phyloP scores from a whole-genome alignment of 805 yeast genomes.

The Candida loeiensis region DNA sequence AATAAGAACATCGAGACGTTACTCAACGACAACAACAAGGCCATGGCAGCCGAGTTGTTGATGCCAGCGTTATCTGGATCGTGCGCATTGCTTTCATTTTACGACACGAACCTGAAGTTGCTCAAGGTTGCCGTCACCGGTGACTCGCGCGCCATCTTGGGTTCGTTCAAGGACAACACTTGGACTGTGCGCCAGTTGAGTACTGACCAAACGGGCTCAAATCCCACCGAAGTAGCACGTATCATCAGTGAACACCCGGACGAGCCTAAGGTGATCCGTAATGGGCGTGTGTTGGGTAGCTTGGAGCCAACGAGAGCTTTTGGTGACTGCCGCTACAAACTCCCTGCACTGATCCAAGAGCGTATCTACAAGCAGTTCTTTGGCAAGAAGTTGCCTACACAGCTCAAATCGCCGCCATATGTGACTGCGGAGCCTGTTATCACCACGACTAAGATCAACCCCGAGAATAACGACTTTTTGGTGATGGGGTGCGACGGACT shows the following conservation, averaged over 20 bases:
- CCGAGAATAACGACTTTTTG: slow-evolving; percentile 73
- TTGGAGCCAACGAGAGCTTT: slow-evolving; percentile 95
- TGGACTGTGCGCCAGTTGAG: slow-evolving; percentile 90
- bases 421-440: slow-evolving; percentile 96
- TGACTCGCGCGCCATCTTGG: slow-evolving; percentile 89
- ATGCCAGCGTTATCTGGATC: slow-evolving; percentile 96
- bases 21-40: slow-evolving; percentile 62
- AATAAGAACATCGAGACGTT: slow-evolving; percentile 67
- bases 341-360: slow-evolving; percentile 75
- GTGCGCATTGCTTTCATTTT: slow-evolving; percentile 84
- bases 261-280: slow-evolving; percentile 76
- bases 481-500: slow-evolving; percentile 94
- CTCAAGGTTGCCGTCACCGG: slow-evolving; percentile 94
- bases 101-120: slow-evolving; percentile 67
- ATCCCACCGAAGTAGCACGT: slow-evolving; percentile 79
- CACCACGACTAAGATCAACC: slow-evolving; percentile 72
- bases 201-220: slow-evolving; percentile 92
- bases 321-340: slow-evolving; percentile 93
- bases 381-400: slow-evolving; percentile 72
- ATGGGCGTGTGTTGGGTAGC: slow-evolving; percentile 89
- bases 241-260: slow-evolving; percentile 86
- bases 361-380: slow-evolving; percentile 71
- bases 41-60: slow-evolving; percentile 65
- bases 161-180: slow-evolving; percentile 61
- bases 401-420: slow-evolving; percentile 86